Evolutionary conservation across 208 protist genomes (phyloP).

Genomic region (Leishmania martiniquensis): DNA sequence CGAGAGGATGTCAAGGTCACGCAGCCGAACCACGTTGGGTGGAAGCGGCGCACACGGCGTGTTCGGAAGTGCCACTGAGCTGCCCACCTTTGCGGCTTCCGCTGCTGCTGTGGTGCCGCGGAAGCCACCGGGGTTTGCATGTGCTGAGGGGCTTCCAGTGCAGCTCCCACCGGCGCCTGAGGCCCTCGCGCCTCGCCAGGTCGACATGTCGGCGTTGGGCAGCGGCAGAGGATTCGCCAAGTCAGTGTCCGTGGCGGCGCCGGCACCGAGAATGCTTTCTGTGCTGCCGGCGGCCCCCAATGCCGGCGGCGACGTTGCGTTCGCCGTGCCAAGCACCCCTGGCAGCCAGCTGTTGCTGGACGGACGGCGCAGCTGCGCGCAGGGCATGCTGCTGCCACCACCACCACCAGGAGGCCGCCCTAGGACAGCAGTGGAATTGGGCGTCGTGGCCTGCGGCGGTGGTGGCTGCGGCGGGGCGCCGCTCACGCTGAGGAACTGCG

Average conservation of each 20-base stretch:
- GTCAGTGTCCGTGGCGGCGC: conserved; percentile 12
- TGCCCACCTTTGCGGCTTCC: conserved; percentile 2
- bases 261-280: conserved; percentile 11
- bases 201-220: conserved; percentile 42
- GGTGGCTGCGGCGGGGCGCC: background rate
- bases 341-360: conserved; percentile 5
- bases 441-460: background rate
- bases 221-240: conserved; percentile 37
- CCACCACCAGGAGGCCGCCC: background rate
- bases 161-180: background rate
- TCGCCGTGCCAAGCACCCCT: background rate
- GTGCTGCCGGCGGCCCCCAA: conserved; percentile 8
- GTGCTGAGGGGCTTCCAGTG: conserved; percentile 15
- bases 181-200: conserved; percentile 20
- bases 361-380: conserved; percentile 18
- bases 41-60: conserved; percentile 18
- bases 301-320: conserved; percentile 3
- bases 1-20: conserved; percentile 53
- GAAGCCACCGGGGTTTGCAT: conserved; percentile 1
- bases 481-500: conserved; percentile 1
- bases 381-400: conserved; percentile 10
- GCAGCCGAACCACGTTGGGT: conserved; percentile 57
- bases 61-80: background rate
- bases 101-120: conserved; percentile 7
- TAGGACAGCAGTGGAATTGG: background rate